Conservation (phyloP, 768 basidiomycete genomes). For the Multifurca ochricompacta region DNA sequence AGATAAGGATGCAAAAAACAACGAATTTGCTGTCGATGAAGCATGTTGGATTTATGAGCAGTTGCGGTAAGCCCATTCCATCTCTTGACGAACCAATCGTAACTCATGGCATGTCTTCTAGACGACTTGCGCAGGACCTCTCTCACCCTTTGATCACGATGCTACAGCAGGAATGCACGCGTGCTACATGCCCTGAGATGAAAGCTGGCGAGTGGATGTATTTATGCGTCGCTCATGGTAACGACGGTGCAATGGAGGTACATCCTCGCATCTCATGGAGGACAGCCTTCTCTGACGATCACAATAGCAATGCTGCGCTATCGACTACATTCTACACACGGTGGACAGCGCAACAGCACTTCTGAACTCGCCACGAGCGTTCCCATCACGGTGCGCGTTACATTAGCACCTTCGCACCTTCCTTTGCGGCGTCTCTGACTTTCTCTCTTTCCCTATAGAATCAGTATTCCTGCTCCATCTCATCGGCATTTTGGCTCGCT, state of each 20-base stretch:
- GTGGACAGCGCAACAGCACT: conserved; percentile 90
- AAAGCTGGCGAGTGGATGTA: conserved; percentile 99
- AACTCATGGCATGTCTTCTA: conserved; percentile 25
- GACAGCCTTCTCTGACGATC: not conserved
- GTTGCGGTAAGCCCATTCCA: conserved; percentile 35
- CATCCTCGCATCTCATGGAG: conserved; percentile 18
- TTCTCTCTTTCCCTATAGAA: conserved; percentile 35
- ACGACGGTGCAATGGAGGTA: conserved; percentile 82
- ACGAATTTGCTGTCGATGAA: conserved; percentile 65
- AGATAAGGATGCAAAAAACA: conserved; percentile 33
- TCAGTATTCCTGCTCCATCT: conserved; percentile 75
- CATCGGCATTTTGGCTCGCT: conserved; percentile 86
- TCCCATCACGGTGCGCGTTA: conserved; percentile 70
- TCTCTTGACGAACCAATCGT: not conserved
- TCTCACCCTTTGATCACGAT: conserved; percentile 79
- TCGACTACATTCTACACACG: conserved; percentile 92
- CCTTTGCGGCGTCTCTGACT: not conserved
- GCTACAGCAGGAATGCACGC: conserved; percentile 81
- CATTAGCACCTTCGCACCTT: conserved; percentile 3
- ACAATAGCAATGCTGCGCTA: conserved; percentile 85
- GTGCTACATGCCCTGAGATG: conserved; percentile 90
- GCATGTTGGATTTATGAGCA: conserved; percentile 81
- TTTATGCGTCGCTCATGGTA: conserved; percentile 90
- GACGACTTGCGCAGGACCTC: conserved; percentile 82
- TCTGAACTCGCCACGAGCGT: conserved; percentile 83